Conservation (phyloP, 768 basidiomycete species). For the Boletus fagicola region DNA sequence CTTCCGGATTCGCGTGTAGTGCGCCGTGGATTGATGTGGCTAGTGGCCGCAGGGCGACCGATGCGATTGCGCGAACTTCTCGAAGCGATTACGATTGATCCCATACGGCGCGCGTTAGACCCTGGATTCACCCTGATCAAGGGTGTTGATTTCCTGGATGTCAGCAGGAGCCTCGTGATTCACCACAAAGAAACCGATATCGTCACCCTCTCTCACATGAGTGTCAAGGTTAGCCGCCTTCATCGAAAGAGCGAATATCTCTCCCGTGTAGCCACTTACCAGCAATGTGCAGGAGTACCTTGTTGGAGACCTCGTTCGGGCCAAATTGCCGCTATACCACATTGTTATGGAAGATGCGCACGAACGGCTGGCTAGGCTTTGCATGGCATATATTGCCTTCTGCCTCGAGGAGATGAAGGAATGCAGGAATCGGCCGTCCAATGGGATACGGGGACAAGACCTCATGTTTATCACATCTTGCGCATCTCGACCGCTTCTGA, state of each 20-base stretch:
- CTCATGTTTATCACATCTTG: too few relatives aligned
- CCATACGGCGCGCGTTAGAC: constrained; percentile 1
- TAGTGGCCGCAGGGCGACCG: constrained; percentile 8
- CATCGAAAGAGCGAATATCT: too few relatives aligned
- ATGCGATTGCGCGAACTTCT: constrained; percentile 9
- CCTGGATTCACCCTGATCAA: not conserved
- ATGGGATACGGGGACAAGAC: too few relatives aligned
- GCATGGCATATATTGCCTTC: too few relatives aligned
- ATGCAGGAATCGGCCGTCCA: too few relatives aligned
- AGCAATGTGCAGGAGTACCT: constrained; percentile 13
- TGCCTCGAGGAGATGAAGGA: too few relatives aligned
- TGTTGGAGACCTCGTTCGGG: not conserved
- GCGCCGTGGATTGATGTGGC: constrained; percentile 11
- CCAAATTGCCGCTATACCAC: too few relatives aligned
- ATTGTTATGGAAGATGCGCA: too few relatives aligned
- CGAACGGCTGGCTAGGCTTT: too few relatives aligned
- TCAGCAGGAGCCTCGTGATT: constrained; percentile 1
- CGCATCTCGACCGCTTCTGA: too few relatives aligned
- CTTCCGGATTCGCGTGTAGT: not conserved
- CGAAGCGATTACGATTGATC: constrained; percentile 8
- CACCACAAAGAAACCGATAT: too few relatives aligned
- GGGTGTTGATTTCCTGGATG: not conserved
- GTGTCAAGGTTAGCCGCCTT: constrained; percentile 11
- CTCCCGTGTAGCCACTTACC: not conserved
- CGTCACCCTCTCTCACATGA: too few relatives aligned